Percentiles rank a stretch among this genome's conserved stretches.
These are phyloP conservation scores for Ophiostoma piceae DNA, from an alignment of 2,329 filamentous ascomycete genomes.

Conservation along the genomic window DNA sequence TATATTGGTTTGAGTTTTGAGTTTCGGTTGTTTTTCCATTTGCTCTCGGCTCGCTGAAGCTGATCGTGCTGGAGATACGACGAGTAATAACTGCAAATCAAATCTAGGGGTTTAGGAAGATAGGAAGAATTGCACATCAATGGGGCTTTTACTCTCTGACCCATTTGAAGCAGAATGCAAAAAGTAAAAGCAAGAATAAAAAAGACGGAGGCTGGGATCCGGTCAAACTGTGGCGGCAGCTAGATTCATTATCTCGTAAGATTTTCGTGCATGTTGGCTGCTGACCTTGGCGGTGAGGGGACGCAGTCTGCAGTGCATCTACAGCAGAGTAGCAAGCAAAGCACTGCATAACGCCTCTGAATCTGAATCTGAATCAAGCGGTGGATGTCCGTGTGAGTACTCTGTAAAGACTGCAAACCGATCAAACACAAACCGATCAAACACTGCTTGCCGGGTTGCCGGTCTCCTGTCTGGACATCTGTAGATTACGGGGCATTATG, in stretches of 20 bases:
- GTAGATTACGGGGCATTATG: slow-evolving; percentile 3
- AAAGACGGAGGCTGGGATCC: too few species aligned
- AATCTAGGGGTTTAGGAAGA: not conserved
- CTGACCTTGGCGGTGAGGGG: not conserved
- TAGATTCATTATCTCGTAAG: not conserved
- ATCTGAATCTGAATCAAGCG: not conserved
- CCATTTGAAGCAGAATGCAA: too few species aligned
- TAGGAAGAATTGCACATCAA: not conserved
- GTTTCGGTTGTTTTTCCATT: not conserved
- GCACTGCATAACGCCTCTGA: not conserved
- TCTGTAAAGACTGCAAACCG: not conserved
- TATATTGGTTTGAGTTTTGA: not conserved
- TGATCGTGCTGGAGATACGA: not conserved
- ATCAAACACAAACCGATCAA: not conserved
- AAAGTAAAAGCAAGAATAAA: too few species aligned
- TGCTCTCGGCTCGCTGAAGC: not conserved
- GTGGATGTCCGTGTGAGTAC: not conserved
- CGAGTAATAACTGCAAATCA: too few species aligned
- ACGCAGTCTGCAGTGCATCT: not conserved
- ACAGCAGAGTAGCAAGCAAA: too few species aligned
- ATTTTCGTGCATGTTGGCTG: not conserved
- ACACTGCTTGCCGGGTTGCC: not conserved
- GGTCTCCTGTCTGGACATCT: not conserved
- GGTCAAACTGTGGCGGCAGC: too few species aligned
- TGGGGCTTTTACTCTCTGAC: not conserved